Percentiles rank a stretch among this genome's conserved stretches.
Conservation (phyloP, 192 early-diverging fungal genomes). For the Coemansia sp. region DNA sequence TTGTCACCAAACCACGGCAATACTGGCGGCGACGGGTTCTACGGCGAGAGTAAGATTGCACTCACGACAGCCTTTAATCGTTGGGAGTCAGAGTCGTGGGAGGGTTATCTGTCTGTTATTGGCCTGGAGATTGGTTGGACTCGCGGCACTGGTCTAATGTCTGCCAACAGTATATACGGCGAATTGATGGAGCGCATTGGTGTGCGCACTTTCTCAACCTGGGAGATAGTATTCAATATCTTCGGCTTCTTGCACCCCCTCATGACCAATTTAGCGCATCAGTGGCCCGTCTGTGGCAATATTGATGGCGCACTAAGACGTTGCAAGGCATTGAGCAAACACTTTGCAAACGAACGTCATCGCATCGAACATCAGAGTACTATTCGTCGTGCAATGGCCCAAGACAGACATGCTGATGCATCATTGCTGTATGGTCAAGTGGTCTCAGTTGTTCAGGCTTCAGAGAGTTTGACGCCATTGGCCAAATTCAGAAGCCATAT, state of each 20-base stretch:
- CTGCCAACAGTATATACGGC: conserved; percentile 79
- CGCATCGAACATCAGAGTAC: neutral
- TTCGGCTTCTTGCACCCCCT: conserved; percentile 64
- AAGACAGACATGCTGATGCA: neutral
- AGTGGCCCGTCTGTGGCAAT: conserved; percentile 84
- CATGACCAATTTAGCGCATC: conserved; percentile 65
- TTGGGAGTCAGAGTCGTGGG: conserved; percentile 89
- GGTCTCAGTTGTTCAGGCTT: too few relatives aligned
- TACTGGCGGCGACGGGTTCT: conserved; percentile 89
- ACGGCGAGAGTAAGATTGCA: conserved; percentile 88
- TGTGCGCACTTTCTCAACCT: too few relatives aligned
- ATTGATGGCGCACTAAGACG: conserved; percentile 80
- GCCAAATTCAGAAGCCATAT: conserved; percentile 89
- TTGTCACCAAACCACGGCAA: conserved; percentile 95
- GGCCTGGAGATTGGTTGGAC: conserved; percentile 97
- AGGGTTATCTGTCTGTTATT: conserved; percentile 77
- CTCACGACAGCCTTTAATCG: conserved; percentile 88
- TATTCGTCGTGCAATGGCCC: neutral
- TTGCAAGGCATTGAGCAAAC: conserved; percentile 18
- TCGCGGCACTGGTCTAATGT: conserved; percentile 93
- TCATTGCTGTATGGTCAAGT: neutral
- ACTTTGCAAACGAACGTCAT: neutral
- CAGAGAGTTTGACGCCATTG: conserved; percentile 53
- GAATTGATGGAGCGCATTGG: conserved; percentile 81
- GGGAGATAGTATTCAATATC: too few relatives aligned